Evolutionary conservation across 768 basidiomycete species (phyloP), one percentile per base, ranked within the genome.

Genomic region (Rhizopogon sp.): DNA sequence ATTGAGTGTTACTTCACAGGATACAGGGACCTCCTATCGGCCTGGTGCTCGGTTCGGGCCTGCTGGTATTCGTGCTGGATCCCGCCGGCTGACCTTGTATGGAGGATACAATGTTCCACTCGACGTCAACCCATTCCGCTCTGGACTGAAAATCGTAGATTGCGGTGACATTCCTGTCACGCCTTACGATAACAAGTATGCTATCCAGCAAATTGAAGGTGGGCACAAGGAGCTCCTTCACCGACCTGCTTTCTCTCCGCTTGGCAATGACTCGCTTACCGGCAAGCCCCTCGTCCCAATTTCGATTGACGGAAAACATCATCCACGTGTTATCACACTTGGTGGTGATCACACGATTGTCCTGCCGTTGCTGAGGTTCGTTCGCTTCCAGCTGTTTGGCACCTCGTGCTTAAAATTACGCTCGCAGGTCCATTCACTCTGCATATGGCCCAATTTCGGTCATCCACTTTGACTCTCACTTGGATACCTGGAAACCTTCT

Each of bases 261-360:
- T 88, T 37, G 83, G 81, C 5, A 84, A 85, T 55, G 83, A 88
- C 60, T 73, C 81, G 0, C 51, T 78, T 50, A 85, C 83, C 13
- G 87, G 87, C 5, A 60, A 78, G 60, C 71, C 75, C 29, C 77
- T 88, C 20, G 64, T 71, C 13, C 82, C 87, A 17, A 69, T 89
- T 43, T 80, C 87, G 41, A 64, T 71, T 17, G 89, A 93, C 56
- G 89, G 88, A 11, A 82, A 81, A 64, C 75, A 81, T 53, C 91
- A 93, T 64, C 91, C 92, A 0, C 77, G 89, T 39, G 73, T 94
- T 53, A 79, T 94, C 57, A 89, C 90, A 20, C 81, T 93, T 35
- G 93, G 93, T 20, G 92, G 93, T 3, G 92, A 94, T 64, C 92
- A 93, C 65, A 91, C 90, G 8, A 90, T 93, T 57, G 90, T 84